Base-by-base conservation (phyloP, 192 early-diverging fungal genomes). In the Coemansia nantahalensis region DNA sequence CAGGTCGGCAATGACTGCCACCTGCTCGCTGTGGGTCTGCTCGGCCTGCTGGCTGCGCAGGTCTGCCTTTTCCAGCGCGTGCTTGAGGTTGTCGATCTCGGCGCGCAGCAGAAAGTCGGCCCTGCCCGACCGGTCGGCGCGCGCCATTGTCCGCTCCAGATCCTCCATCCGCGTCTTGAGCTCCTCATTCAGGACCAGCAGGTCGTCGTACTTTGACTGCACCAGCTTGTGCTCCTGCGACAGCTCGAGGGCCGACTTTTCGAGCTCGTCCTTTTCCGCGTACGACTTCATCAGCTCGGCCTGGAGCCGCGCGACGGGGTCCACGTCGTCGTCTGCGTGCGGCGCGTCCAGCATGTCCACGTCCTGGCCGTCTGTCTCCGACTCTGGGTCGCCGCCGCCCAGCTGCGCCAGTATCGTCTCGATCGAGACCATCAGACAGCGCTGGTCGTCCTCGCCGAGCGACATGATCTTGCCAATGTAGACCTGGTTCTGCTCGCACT, bases 381-480 rank as follows among this genome's bases (percentile, higher is more conserved):
- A 37, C 35, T 76, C 66, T 1, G 60, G 50, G 12, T 76, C 73
- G 40, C 49, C 57, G 45, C 56, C 60, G 21, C 68, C 75, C 16
- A 77, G 54, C 63, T 71, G 67, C 14, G 59, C 52, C 39, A 77
- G 48, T 5, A 70, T 62, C 8, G 63, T 75, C 67, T 97, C 96
- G 48, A 99, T 90, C 9, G 85, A 83, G 4, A 92, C 71, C 96
- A 98, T 98, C 49, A 98, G 61, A 6, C 81, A 79, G 67, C 86
- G 84, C 69, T 99, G 96, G 23, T 78, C 79, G 13, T 79, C 74
- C 51, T 81, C 79, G 28, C 65, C 72, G 28, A 97, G 63, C 14
- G 62, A 67, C 79, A 91, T 90, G 60, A 97, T 94, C 61, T 83
- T 86, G 56, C 79, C 79, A 51, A 99, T 91, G 55, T 91, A 92